Conservation (phyloP, 768 basidiomycete genomes). For the Clitopilus passeckerianus region DNA sequence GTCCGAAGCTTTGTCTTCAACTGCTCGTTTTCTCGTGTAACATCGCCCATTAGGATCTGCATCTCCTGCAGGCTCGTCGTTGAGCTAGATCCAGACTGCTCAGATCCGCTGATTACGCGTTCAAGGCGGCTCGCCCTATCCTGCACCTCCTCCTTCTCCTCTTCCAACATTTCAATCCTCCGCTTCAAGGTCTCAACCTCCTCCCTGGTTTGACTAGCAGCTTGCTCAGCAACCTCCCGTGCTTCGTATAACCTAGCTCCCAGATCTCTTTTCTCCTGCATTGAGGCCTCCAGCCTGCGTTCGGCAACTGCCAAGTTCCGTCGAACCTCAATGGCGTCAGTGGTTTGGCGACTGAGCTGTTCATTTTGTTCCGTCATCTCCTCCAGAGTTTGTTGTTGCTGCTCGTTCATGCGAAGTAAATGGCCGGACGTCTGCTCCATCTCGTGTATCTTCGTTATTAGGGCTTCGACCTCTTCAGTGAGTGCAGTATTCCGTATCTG, state of each 20-base stretch:
- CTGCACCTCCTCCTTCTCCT: conserved; percentile 23
- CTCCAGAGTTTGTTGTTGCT: conserved; percentile 14
- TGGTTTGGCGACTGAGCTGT: conserved; percentile 3
- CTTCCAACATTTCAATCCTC: conserved; percentile 16
- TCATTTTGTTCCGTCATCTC: conserved; percentile 14
- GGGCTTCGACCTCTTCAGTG: conserved; percentile 19
- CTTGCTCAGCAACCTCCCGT: conserved; percentile 14
- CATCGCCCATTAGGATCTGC: conserved; percentile 29
- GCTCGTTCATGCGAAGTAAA: conserved; percentile 20
- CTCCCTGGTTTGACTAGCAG: conserved; percentile 3
- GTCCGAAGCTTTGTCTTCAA: conserved; percentile 29
- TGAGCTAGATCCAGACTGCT: conserved; percentile 3
- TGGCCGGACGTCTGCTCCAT: conserved; percentile 25
- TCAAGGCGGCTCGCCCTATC: conserved; percentile 26
- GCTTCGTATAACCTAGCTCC: conserved; percentile 15
- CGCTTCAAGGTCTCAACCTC: conserved; percentile 15
- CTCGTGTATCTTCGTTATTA: conserved; percentile 19
- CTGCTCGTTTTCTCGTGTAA: conserved; percentile 34
- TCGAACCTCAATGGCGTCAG: conserved; percentile 5
- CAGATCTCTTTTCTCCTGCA: conserved; percentile 17
- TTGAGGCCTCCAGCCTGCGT: conserved; percentile 15
- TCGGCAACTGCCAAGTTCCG: conserved; percentile 5
- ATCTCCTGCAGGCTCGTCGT: conserved; percentile 25
- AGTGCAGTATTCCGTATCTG: conserved; percentile 19
- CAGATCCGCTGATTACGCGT: conserved; percentile 21